phyloP scores from a whole-genome alignment of 768 basidiomycete genomes.

The Fomitopsis pulvina region DNA sequence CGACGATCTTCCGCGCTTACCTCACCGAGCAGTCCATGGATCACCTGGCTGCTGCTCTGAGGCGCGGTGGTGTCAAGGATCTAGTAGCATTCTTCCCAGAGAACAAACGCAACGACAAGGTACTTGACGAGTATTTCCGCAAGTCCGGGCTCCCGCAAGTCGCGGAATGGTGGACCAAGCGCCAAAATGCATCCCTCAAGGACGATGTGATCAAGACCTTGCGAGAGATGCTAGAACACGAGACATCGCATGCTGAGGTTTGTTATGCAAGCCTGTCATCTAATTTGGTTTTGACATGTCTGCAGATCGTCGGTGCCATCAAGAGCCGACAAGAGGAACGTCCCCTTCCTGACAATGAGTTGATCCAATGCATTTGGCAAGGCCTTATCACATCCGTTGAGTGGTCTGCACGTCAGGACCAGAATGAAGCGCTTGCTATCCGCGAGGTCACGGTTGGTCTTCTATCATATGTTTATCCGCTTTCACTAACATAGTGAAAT shows the following conservation, averaged over 20 bases:
- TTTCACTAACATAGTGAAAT: neutral
- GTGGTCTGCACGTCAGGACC: conserved; percentile 85
- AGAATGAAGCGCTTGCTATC: conserved; percentile 84
- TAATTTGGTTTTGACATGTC: neutral
- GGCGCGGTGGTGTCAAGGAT: conserved; percentile 81
- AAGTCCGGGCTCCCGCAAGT: conserved; percentile 69
- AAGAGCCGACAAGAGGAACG: conserved; percentile 67
- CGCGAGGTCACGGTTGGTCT: conserved; percentile 77
- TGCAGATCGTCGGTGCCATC: conserved; percentile 71
- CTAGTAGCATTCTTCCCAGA: conserved; percentile 82
- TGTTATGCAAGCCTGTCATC: conserved; percentile 16
- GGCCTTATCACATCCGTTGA: conserved; percentile 85
- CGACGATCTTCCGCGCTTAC: conserved; percentile 76
- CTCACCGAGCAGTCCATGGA: conserved; percentile 84
- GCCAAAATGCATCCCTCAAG: conserved; percentile 76
- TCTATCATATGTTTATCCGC: neutral
- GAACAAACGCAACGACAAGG: conserved; percentile 67
- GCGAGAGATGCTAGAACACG: conserved; percentile 62
- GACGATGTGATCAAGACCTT: conserved; percentile 67
- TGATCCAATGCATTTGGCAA: conserved; percentile 88
- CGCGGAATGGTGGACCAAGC: conserved; percentile 93
- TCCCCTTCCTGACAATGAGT: conserved; percentile 79
- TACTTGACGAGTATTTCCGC: conserved; percentile 84
- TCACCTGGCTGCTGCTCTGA: conserved; percentile 75
- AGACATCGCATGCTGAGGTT: conserved; percentile 65